Evolutionary conservation across 345 rosid genomes (phyloP), one percentile per base, ranked within the genome.

Genomic region (Pistacia atlantica): DNA sequence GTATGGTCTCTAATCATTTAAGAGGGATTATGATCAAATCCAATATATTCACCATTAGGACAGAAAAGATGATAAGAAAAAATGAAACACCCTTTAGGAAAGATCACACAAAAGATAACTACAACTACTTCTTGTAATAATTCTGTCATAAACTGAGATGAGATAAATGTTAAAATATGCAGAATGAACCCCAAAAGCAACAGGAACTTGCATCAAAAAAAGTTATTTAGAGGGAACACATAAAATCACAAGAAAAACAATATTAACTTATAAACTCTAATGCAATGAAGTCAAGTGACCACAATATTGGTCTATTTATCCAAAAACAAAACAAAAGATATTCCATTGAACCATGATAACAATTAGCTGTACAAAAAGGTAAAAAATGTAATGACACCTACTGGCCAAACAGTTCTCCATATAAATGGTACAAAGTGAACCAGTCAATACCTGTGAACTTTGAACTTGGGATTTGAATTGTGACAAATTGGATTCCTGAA

Each of bases 401-500:
- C 9, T 11, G 6, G 31, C 35, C 20, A 1, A 3, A 6, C 35
- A 49, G 22, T 13, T 48, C 56, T 16, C 60, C 38, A 72, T 11
- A 46, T 17, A 72, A 59, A 72, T 48, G 13, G 16, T 46, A 46
- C 6, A 42, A 62, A 60, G 1, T 65, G 12, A 60, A 77, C 10
- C 28, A 37, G 18, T n/a, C 49, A 72, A 75, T 82, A 93, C 98
- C 85, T 93, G 89, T 46, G 93, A 87, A 79, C 90, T 89, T 74
- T 90, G 83, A 59, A 95, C 86, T 67, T 93, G 90, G 17, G 94
- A 88, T 78, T 95, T 90, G 86, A 95, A 93, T 80, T 88, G 90
- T 20, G 94, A 84, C 81, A 95, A 73, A 79, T 89, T 90, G 59
- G 97, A 81, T 73, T 93, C 96, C 67, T 87, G 94, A 66, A 80